A percentile compares a stretch with the other conserved stretches of the same genome.
Conservation (phyloP, 2,329 filamentous ascomycete genomes). For the Rugonectria rugulosa region DNA sequence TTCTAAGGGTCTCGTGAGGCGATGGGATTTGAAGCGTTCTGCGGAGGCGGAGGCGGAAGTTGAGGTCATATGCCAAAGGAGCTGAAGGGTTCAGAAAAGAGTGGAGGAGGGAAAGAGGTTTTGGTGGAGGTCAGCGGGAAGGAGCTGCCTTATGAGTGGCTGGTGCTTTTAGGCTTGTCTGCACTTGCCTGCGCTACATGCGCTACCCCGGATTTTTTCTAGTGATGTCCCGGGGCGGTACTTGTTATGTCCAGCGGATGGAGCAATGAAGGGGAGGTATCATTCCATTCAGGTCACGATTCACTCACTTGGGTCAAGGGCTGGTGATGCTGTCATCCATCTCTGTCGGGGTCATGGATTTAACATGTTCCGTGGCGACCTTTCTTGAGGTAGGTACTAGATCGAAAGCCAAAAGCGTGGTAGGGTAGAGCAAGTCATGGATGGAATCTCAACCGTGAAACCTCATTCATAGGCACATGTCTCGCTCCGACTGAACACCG, state of each 20-base stretch:
- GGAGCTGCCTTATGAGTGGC: constrained; percentile 30
- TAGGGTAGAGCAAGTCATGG: no score
- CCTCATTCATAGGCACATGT: neutral
- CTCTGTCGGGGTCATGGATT: no score
- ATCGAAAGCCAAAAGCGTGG: no score
- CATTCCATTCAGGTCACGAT: neutral
- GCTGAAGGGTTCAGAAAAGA: neutral
- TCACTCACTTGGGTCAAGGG: neutral
- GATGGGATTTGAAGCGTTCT: neutral
- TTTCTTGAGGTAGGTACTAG: no score
- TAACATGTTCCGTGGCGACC: no score
- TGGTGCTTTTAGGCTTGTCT: constrained; percentile 1
- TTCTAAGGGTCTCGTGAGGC: constrained; percentile 34
- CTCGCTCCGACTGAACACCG: neutral
- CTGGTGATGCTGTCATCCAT: constrained; percentile 5
- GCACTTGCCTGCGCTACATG: neutral
- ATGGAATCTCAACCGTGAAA: neutral
- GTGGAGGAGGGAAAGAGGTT: constrained; percentile 10
- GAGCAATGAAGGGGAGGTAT: neutral
- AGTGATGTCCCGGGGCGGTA: constrained; percentile 10
- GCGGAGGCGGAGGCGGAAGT: no score
- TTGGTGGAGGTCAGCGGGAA: constrained; percentile 13
- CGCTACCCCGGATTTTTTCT: constrained; percentile 36
- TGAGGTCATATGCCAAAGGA: constrained; percentile 35
- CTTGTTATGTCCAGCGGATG: constrained; percentile 13